Base-by-base conservation (phyloP, 345 rosid genomes). In the Eucalyptus decipiens region DNA sequence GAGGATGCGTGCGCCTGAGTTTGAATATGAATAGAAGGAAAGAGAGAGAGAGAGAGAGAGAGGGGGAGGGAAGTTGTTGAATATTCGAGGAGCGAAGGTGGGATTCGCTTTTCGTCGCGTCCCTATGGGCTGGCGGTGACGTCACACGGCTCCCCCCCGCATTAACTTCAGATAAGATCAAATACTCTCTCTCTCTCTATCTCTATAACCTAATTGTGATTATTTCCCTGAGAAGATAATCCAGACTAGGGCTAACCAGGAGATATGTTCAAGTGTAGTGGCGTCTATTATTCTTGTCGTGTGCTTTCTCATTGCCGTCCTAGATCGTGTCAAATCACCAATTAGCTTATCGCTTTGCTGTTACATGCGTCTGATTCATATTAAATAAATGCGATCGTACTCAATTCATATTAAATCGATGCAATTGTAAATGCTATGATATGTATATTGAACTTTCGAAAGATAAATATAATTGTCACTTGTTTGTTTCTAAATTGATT, bases 321-420 rank as follows among this genome's bases (percentile, higher is more conserved):
- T 11, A 72, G 6, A 19, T 34, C 2, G 11, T 32, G 1, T 67
- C 45, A 7, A 72, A 7, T 19, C 81, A 18, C 26, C 4, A 19
- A 19, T 72, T 11, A 19, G 3, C 15, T 6, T 6, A 6, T 37
- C 26, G 14, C 14, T 5, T 37, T 37, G 0, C 2, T 72, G 5
- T 19, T 4, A 10, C 2, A 5, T 0, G 5, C 4, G 6, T 2
- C 13, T 0, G 6, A 17, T 5, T 69, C 24, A 69, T 17, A n/a
- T 65, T 13, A 30, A 1, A 15, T 65, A 8, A 32, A 13, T n/a
- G 2, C 3, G 37, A 65, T n/a, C 3, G 1, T 11, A 32, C 23
- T 3, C 6, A 1, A 17, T 7, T 67, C 23, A 37, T 69, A 34
- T 69, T 5, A 34, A 3, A 34, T 72, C 1, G 28, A 19, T 72